A percentile compares a stretch with the other conserved stretches of the same genome.
Conservation (phyloP, 352 stramenopile genomes). For the Pythium grandisporangium region DNA sequence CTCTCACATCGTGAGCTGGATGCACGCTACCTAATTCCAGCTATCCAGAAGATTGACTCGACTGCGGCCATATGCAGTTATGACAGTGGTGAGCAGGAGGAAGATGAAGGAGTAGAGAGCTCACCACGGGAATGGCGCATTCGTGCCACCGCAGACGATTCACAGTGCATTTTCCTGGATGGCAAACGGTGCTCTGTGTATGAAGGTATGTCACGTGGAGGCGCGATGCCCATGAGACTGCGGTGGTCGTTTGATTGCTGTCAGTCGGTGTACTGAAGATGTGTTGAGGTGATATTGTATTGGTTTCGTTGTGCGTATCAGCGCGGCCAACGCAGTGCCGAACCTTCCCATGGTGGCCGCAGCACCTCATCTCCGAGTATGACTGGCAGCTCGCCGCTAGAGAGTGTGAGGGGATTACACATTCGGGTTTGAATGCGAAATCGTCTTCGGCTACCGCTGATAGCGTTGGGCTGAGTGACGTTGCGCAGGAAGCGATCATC, state of each 20-base stretch:
- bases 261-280: no score
- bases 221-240: no score
- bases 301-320: no score
- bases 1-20: conserved; percentile 25
- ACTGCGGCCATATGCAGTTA: no score
- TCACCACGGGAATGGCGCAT: conserved; percentile 37
- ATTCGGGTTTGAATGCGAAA: no score
- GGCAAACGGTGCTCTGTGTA: conserved; percentile 66
- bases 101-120: conserved; percentile 11
- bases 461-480: conserved; percentile 29
- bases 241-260: no score
- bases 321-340: conserved; percentile 67
- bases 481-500: conserved; percentile 49
- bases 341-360: conserved; percentile 79
- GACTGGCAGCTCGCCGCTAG: conserved; percentile 57
- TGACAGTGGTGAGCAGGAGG: no score
- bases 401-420: conserved; percentile 70
- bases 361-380: conserved; percentile 69
- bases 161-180: conserved; percentile 56
- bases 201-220: conserved; percentile 10
- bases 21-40: conserved; percentile 18
- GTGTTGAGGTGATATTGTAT: no score
- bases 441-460: background rate
- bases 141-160: conserved; percentile 38
- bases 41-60: no score